phyloP scores from a whole-genome alignment of 2,329 filamentous ascomycete species.

The Clonostachys chloroleuca region DNA sequence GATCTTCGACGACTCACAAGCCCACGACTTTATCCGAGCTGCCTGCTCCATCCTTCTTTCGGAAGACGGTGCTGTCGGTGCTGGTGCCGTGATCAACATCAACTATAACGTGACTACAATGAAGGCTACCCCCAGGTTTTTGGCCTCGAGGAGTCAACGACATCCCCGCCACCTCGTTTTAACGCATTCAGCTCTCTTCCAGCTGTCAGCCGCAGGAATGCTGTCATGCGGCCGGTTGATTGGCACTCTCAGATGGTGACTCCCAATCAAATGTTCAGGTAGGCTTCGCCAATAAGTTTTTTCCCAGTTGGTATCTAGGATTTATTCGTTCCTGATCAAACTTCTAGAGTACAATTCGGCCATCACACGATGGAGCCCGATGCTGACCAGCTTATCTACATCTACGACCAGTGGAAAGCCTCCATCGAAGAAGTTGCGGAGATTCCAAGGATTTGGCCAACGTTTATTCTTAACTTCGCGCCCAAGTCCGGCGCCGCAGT shows the following conservation, averaged over 20 bases:
- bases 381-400: constrained; percentile 16
- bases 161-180: background rate
- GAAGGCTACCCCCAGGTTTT: constrained; percentile 13
- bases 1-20: constrained; percentile 14
- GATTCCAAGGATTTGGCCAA: background rate
- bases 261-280: constrained; percentile 28
- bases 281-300: background rate
- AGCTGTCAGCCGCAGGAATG: constrained; percentile 9
- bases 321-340: too few relatives aligned
- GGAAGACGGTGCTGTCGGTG: constrained; percentile 15
- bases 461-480: background rate
- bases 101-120: constrained; percentile 19
- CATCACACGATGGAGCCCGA: constrained; percentile 29
- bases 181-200: background rate
- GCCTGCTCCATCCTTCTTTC: constrained; percentile 13
- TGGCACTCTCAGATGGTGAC: constrained; percentile 18
- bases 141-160: constrained; percentile 20
- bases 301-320: too few relatives aligned
- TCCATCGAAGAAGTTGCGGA: constrained; percentile 16
- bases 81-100: constrained; percentile 23
- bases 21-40: constrained; percentile 17
- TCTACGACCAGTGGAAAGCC: constrained; percentile 25
- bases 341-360: constrained; percentile 12
- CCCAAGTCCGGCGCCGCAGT: background rate
- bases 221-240: constrained; percentile 16